Evolutionary conservation across 2,329 filamentous ascomycete species (phyloP), one percentile per base, ranked within the genome.

Genomic region (Cytospora paraplurivora): DNA sequence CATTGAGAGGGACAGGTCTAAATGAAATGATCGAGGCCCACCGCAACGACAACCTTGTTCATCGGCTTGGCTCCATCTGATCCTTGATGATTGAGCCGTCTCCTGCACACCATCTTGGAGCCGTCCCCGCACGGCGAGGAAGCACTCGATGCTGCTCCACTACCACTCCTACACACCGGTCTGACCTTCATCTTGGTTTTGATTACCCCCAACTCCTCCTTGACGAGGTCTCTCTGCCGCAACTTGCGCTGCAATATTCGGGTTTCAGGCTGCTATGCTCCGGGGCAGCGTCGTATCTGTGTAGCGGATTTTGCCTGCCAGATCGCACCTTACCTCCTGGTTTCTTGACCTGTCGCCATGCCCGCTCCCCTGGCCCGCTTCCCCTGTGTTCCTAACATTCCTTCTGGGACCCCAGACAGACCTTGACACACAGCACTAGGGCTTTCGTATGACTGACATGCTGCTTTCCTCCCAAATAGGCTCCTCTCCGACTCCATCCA

Each of bases 401-500:
- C 37, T 47, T 51, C 41, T 35, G 37, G 13, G 21, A 37, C 32
- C 49, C 15, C n/a, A 12, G 41, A 56, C 21, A 34, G 33, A 34
- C 17, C 27, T 32, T 38, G 54, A 35, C 19, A 34, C 3, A 21
- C 35, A 32, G 21, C 37, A 32, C 12, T 6, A 17, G 52, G 27
- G 49, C n/a, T 49, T 38, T 27, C n/a, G 12, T 11, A 10, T 27
- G n/a, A 34, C 56, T 62, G 50, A 53, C 54, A 32, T 38, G 27
- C 17, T 13, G 17, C 51, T 7, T 10, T 44, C 47, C 33, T 33
- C 33, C 32, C 19, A 37, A 57, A 63, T 75, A 90, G 83, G 77
- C 81, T 83, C 65, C 77, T 89, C 67, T 88, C 85, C 59, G 77
- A 87, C 74, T 77, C 80, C 69, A 81, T 87, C 67, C 78, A 80